phyloP scores from a whole-genome alignment of 2,329 filamentous ascomycete genomes.

The Fonsecaea multimorphosa region DNA sequence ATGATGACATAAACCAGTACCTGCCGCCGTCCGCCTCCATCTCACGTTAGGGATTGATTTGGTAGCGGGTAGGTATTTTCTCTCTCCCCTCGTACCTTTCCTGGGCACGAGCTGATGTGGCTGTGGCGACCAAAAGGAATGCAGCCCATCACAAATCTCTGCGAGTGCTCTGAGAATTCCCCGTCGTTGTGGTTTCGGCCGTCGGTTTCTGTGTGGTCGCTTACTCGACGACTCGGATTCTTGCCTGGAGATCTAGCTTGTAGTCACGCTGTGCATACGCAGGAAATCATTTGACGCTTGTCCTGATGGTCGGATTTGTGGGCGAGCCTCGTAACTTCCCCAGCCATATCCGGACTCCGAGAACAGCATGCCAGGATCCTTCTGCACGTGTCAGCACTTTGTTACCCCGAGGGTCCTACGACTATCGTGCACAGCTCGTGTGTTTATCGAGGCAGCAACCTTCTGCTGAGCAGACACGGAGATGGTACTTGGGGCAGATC shows the following conservation, averaged over 20 bases:
- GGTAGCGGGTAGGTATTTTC: neutral
- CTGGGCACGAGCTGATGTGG: neutral
- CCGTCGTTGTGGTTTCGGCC: neutral
- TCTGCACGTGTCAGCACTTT: conserved; percentile 17
- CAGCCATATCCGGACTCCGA: conserved; percentile 1
- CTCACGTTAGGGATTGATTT: conserved; percentile 6
- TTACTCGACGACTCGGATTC: conserved; percentile 22
- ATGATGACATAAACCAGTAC: conserved; percentile 17
- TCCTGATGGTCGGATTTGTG: neutral
- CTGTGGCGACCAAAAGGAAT: conserved; percentile 15
- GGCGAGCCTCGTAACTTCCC: conserved; percentile 3
- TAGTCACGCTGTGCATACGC: neutral
- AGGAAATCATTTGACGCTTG: conserved; percentile 7
- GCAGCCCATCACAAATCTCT: neutral
- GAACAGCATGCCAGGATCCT: neutral
- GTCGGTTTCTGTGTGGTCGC: conserved; percentile 10
- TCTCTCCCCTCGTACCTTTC: too few relatives aligned
- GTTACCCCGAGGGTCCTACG: conserved; percentile 3
- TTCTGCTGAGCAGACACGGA: neutral
- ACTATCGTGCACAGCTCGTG: neutral
- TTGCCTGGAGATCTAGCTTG: conserved; percentile 7
- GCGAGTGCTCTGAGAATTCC: too few relatives aligned
- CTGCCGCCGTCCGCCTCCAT: neutral
- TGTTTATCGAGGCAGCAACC: neutral
- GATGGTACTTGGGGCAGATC: neutral